phyloP scores from a whole-genome alignment of 2,329 filamentous ascomycete genomes.

The Pochonia chlamydosporia region DNA sequence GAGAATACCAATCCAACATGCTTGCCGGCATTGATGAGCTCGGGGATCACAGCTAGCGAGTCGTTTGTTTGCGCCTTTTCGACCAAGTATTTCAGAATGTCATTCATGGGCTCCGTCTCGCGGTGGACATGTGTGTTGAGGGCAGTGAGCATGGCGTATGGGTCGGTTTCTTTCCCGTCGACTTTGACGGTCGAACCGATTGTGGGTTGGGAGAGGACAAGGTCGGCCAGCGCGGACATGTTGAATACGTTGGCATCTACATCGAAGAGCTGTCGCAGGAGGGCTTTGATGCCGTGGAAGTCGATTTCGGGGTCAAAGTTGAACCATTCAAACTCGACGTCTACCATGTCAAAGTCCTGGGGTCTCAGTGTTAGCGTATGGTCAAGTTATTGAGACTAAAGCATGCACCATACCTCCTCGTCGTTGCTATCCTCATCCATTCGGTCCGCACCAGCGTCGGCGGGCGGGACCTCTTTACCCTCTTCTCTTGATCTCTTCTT shows the following conservation, averaged over 20 bases:
- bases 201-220: constrained; percentile 79
- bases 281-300: constrained; percentile 88
- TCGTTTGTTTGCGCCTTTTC: constrained; percentile 48
- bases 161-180: constrained; percentile 88
- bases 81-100: constrained; percentile 66
- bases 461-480: constrained; percentile 32
- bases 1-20: constrained; percentile 84
- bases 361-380: neutral
- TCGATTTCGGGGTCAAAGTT: constrained; percentile 86
- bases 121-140: constrained; percentile 77
- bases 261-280: constrained; percentile 89
- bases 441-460: constrained; percentile 39
- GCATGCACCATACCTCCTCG: constrained; percentile 37
- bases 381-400: constrained; percentile 4
- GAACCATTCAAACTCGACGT: constrained; percentile 99
- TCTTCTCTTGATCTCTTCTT: constrained; percentile 47
- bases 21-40: constrained; percentile 46
- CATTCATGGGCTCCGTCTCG: constrained; percentile 65
- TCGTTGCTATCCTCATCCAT: constrained; percentile 49
- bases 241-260: constrained; percentile 81
- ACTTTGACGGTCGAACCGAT: constrained; percentile 95
- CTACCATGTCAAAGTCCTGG: constrained; percentile 83
- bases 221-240: constrained; percentile 76
- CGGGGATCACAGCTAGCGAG: constrained; percentile 49
- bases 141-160: constrained; percentile 87